Percentiles rank a stretch among this genome's conserved stretches.
These are phyloP conservation scores for Zymoseptoria ardabiliae DNA, from an alignment of 2,329 filamentous ascomycete genomes.

Conservation along the genomic window DNA sequence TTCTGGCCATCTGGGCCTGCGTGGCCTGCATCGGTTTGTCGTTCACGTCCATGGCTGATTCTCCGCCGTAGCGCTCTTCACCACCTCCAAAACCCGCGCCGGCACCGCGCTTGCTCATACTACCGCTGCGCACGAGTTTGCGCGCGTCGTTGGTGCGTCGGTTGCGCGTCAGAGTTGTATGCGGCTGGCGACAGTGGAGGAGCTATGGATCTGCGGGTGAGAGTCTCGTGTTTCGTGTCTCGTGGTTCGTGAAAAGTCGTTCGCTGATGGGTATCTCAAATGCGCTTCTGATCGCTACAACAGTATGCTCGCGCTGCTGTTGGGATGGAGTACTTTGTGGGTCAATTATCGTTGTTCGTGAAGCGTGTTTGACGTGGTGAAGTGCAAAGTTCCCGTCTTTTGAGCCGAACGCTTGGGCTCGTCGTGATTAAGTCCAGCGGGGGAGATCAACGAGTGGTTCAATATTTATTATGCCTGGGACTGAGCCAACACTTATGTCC, in stretches of 20 bases:
- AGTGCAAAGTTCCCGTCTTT: neutral
- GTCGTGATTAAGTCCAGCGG: neutral
- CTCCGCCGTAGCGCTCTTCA: conserved; percentile 23
- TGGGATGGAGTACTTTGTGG: neutral
- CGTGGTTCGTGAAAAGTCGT: neutral
- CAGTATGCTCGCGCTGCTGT: neutral
- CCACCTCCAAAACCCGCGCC: conserved; percentile 19
- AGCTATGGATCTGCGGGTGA: neutral
- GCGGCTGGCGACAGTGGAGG: neutral
- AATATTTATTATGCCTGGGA: neutral
- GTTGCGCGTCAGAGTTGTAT: neutral
- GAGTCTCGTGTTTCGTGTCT: neutral
- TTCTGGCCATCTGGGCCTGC: conserved; percentile 29
- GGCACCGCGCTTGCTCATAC: conserved; percentile 28
- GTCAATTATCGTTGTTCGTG: neutral
- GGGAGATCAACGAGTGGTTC: neutral
- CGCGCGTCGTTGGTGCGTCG: neutral
- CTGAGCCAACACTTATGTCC: neutral
- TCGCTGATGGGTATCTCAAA: neutral
- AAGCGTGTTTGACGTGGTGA: neutral
- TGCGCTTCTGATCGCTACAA: neutral
- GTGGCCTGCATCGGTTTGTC: conserved; percentile 27
- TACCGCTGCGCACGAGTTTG: neutral
- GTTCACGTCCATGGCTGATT: conserved; percentile 3
- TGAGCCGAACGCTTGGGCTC: neutral